phyloP scores from a whole-genome alignment of 208 protist species.

The Trichomonas gallinae region DNA sequence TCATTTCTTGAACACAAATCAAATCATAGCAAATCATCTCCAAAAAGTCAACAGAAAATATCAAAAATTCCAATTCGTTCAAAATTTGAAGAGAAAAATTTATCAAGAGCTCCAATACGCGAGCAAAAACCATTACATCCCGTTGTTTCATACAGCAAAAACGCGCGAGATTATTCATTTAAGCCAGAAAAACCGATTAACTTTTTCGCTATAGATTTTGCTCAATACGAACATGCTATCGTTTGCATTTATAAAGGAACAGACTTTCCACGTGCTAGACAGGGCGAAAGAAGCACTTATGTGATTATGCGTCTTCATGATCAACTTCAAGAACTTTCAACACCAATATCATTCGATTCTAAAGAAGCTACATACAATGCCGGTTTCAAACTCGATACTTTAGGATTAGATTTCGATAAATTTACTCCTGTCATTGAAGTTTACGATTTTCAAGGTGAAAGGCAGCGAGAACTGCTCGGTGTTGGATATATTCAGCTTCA shows the following conservation, averaged over 20 bases:
- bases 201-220: neutral
- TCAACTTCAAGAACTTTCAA: neutral
- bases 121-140: neutral
- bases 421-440: constrained; percentile 4
- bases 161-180: neutral
- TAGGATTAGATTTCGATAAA: neutral
- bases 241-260: neutral
- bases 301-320: neutral
- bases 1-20: neutral
- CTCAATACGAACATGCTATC: neutral
- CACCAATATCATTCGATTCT: neutral
- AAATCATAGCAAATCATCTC: too few relatives aligned
- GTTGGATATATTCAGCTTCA: neutral
- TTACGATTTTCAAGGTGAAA: neutral
- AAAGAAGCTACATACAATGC: neutral
- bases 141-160: neutral
- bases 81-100: neutral
- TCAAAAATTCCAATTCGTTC: neutral
- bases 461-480: neutral
- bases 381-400: neutral
- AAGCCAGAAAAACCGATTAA: neutral
- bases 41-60: neutral
- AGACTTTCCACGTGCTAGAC: neutral
- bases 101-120: too few relatives aligned
- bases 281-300: constrained; percentile 17